Evolutionary conservation across 169 alveolate species (phyloP).

Genomic region (Fabrea salina): DNA sequence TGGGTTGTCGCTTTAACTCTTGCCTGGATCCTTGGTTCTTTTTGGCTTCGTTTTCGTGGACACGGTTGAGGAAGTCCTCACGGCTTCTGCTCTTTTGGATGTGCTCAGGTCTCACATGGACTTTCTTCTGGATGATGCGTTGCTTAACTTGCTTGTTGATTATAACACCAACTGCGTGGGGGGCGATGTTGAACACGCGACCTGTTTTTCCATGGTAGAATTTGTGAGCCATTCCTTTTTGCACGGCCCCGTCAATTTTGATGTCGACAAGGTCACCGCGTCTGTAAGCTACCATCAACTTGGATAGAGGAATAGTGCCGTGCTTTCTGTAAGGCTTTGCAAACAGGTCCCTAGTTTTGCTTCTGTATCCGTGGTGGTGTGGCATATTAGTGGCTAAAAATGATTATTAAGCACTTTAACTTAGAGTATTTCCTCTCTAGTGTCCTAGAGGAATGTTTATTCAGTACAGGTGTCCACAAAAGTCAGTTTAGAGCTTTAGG

Average conservation of each 20-base stretch:
- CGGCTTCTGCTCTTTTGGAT: conserved; percentile 95
- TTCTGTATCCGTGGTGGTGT: conserved; percentile 91
- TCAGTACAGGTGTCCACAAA: too few relatives aligned
- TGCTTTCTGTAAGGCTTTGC: conserved; percentile 94
- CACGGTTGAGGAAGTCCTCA: conserved; percentile 95
- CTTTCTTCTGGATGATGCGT: conserved; percentile 94
- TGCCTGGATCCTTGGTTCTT: conserved; percentile 90
- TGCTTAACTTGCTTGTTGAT: conserved; percentile 96
- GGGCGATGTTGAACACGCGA: conserved; percentile 95
- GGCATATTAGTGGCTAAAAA: conserved; percentile 14
- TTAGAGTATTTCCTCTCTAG: too few relatives aligned
- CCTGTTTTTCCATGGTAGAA: conserved; percentile 99
- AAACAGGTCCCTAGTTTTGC: conserved; percentile 97
- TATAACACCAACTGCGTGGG: conserved; percentile 95
- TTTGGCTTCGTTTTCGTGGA: conserved; percentile 86
- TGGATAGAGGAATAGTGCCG: conserved; percentile 94
- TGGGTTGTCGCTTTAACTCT: conserved; percentile 39
- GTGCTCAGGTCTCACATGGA: conserved; percentile 98
- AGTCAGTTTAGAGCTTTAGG: too few relatives aligned
- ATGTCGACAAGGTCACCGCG: conserved; percentile 98
- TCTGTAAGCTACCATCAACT: conserved; percentile 89
- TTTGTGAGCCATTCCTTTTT: conserved; percentile 98
- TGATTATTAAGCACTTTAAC: too few relatives aligned
- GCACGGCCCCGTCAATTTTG: conserved; percentile 95
- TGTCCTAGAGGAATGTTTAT: too few relatives aligned